Base-by-base conservation (phyloP, 2,329 filamentous ascomycete genomes). In the Cercospora berteroae region DNA sequence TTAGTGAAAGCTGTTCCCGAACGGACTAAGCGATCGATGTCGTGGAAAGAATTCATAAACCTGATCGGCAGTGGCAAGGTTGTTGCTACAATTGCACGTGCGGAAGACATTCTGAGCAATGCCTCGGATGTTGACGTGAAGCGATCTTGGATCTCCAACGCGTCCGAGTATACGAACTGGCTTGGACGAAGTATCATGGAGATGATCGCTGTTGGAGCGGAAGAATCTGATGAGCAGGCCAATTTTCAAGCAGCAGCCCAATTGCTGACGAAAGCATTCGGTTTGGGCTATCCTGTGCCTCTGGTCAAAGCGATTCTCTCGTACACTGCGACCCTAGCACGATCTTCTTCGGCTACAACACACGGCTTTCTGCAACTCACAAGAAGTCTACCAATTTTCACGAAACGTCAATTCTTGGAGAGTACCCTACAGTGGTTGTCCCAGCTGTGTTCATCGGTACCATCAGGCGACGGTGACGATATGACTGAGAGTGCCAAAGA, bases 121-220 rank as follows among this genome's bases (percentile, higher is more conserved):
- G 29, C 55, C 1, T 52, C 31, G 20, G 73, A 73, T 18, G 25
- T 5, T 16, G 44, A 36, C 9, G 18, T 55, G 9, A 88, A 78
- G 85, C 85, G 5, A 70, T 84, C 2, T 1, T 96, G 92, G 91
- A 74, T 92, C 36, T 83, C 87, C 0, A 85, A 89, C 70, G 89
- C 90, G 3, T 82, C 81, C 27, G 77, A 84, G 18, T 96, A 91
- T 79, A 85, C 87, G 12, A 79, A 79, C 31, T 97, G 93, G 93
- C 78, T 97, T 44, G 90, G 88, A 2, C 79, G 78, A 13, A 91
- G 89, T 75, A 82, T 95, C 60, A 81, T 78, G 13, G 18, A 29
- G 16, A 48, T 57, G 27, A 12, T 10, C 10, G 9, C 23, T 5
- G 18, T 16, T 10, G 56, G 8, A 44, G 42, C 3, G n/a, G 57